A percentile compares a stretch with the other conserved stretches of the same genome.
These are phyloP conservation scores for Phytophthora europaea DNA, from an alignment of 352 stramenopile species.

Conservation along the genomic window DNA sequence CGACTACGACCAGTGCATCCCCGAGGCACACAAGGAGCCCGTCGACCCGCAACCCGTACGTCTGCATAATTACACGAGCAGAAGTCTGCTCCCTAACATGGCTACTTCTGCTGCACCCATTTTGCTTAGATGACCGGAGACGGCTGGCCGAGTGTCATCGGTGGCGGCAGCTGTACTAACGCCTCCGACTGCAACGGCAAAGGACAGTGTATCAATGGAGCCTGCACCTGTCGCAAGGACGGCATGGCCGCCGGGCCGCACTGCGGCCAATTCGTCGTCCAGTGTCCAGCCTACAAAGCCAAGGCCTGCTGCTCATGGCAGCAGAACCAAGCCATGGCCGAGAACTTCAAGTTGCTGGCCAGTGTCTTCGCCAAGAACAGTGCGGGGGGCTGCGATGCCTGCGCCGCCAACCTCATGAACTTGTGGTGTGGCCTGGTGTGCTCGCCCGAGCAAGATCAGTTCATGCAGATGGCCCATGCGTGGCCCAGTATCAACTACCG, in stretches of 20 bases:
- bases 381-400: slow-evolving; percentile 83
- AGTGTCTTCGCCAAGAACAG: slow-evolving; percentile 76
- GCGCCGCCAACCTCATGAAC: slow-evolving; percentile 86
- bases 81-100: not conserved
- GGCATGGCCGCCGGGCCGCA: slow-evolving; percentile 79
- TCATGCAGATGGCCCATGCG: slow-evolving; percentile 74
- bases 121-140: slow-evolving; percentile 40
- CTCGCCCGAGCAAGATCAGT: slow-evolving; percentile 76
- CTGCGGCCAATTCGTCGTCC: slow-evolving; percentile 78
- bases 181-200: slow-evolving; percentile 71
- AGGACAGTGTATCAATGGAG: slow-evolving; percentile 51
- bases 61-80: not conserved
- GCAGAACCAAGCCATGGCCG: slow-evolving; percentile 89
- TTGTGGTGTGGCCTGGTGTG: slow-evolving; percentile 91
- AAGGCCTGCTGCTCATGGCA: slow-evolving; percentile 91
- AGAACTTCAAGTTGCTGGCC: slow-evolving; percentile 87
- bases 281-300: slow-evolving; percentile 88
- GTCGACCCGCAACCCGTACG: slow-evolving; percentile 48
- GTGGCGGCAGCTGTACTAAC: slow-evolving; percentile 62
- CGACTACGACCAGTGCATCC: slow-evolving; percentile 81
- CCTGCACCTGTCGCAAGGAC: slow-evolving; percentile 68
- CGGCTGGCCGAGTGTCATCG: slow-evolving; percentile 65
- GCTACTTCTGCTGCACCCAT: slow-evolving; percentile 8
- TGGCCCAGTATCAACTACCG: slow-evolving; percentile 81
- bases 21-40: slow-evolving; percentile 60